Evolutionary conservation across 2,329 filamentous ascomycete species (phyloP), one percentile per base, ranked within the genome.

Genomic region (Xylaria sp.): DNA sequence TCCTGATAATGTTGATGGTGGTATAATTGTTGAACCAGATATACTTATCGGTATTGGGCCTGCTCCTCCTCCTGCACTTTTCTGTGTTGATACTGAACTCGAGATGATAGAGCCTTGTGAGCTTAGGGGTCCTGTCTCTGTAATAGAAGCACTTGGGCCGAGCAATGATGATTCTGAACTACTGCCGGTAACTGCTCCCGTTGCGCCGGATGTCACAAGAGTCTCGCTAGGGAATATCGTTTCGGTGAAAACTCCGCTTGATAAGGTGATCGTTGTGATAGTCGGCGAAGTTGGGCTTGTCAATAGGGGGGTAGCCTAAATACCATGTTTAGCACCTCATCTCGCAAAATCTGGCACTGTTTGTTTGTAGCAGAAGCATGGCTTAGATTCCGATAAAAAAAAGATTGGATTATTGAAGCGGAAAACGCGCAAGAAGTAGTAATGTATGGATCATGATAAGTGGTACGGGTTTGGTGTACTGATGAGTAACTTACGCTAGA

Each of bases 191-290:
- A 72, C 53, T 49, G 75, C 63, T 4, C 63, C 74, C 11, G 60
- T 70, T 58, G 65, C 72, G 62, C 71, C 76, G 20, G 74, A 74
- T 20, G 66, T 72, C 48, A 69, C 20, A 6, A 70, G 72, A 6
- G 73, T 74, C 33, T 66, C 68, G 38, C 64, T 73, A n/a, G 63
- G 61, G 20, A 65, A 70, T 33, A 75, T 67, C 3, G 74, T 77
- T 36, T 64, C 51, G 6, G 74, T 74, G 23, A 71, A 44, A 4
- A 68, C 54, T 17, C 62, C 33, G 3, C 72, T 71, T 6, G 73
- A 73, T 9, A 72, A 13, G 6, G 69, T 73, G 3, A 71, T 49
- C 4, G 67, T 69, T 3, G 74, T 75, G 9, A 71, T 33, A 28
- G 61, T 69, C 20, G 59, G 66, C 23, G 60, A 59, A 33, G 48